Evolutionary conservation across 2,329 filamentous ascomycete species (phyloP).

Genomic region (Lasiodiplodia theobromae): DNA sequence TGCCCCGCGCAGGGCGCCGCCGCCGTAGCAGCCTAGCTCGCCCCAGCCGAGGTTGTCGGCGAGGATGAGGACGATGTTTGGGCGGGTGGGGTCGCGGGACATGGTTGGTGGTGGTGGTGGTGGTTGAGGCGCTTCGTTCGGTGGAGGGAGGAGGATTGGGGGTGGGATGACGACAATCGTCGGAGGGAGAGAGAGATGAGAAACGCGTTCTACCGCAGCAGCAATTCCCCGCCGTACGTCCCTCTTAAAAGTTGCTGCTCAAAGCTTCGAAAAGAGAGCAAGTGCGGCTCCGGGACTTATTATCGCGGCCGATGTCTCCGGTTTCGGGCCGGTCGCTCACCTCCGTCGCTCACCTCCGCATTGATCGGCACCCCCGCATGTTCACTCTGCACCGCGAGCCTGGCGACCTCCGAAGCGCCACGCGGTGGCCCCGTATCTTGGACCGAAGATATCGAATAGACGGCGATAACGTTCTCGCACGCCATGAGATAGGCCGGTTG

Average conservation of each 20-base stretch:
- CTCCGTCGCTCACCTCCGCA: conserved; percentile 8
- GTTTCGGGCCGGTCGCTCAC: conserved; percentile 5
- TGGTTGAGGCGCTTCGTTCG: too few relatives aligned
- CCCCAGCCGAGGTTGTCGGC: conserved; percentile 8
- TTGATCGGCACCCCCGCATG: background rate
- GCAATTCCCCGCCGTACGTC: too few relatives aligned
- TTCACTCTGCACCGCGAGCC: background rate
- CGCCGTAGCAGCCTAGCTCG: conserved; percentile 3
- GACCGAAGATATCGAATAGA: background rate
- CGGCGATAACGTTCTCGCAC: background rate
- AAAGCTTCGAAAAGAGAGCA: too few relatives aligned
- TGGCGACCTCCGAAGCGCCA: background rate
- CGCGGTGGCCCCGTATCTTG: background rate
- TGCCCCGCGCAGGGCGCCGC: background rate
- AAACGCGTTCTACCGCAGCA: too few relatives aligned
- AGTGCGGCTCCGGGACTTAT: too few relatives aligned
- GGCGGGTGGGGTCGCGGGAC: background rate
- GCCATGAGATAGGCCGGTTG: background rate
- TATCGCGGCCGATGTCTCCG: too few relatives aligned
- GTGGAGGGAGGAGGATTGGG: too few relatives aligned
- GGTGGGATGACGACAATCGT: too few relatives aligned
- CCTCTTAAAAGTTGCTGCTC: too few relatives aligned
- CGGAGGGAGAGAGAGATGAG: too few relatives aligned
- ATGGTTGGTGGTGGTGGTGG: background rate
- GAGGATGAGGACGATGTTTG: background rate